These are phyloP conservation scores for Russula brevipes DNA, from an alignment of 768 basidiomycete genomes.

Conservation along the genomic window DNA sequence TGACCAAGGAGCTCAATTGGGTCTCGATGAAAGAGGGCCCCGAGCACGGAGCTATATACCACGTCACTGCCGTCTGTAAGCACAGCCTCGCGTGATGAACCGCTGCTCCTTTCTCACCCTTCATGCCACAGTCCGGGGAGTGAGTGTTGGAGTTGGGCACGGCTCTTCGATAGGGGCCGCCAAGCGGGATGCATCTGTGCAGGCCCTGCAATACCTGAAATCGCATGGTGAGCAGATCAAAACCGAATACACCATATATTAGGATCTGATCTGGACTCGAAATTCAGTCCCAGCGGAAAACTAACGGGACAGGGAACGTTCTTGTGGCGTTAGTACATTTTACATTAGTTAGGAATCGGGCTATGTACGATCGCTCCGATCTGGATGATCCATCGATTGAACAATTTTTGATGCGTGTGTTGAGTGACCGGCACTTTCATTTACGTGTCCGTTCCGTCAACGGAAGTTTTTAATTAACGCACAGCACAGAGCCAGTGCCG, in stretches of 20 bases:
- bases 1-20: slow-evolving; percentile 14
- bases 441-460: slow-evolving; percentile 11
- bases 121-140: slow-evolving; percentile 10
- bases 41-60: not conserved
- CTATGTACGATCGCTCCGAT: not conserved
- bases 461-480: not conserved
- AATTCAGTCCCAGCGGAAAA: not conserved
- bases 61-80: slow-evolving; percentile 18
- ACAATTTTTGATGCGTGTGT: too few relatives aligned
- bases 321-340: not conserved
- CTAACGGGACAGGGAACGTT: not conserved
- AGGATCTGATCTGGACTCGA: not conserved
- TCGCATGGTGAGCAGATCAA: slow-evolving; percentile 7
- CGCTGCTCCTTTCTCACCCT: not conserved
- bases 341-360: not conserved
- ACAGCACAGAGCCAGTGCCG: too few relatives aligned
- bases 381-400: not conserved
- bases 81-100: not conserved
- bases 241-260: not conserved
- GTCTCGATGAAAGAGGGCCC: slow-evolving; percentile 2
- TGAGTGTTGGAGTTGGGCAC: slow-evolving; percentile 14
- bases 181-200: slow-evolving; percentile 15
- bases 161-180: slow-evolving; percentile 14
- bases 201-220: slow-evolving; percentile 15
- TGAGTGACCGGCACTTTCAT: not conserved